Conservation (phyloP, 2,329 filamentous ascomycete genomes). For the Exophiala alcalophila region DNA sequence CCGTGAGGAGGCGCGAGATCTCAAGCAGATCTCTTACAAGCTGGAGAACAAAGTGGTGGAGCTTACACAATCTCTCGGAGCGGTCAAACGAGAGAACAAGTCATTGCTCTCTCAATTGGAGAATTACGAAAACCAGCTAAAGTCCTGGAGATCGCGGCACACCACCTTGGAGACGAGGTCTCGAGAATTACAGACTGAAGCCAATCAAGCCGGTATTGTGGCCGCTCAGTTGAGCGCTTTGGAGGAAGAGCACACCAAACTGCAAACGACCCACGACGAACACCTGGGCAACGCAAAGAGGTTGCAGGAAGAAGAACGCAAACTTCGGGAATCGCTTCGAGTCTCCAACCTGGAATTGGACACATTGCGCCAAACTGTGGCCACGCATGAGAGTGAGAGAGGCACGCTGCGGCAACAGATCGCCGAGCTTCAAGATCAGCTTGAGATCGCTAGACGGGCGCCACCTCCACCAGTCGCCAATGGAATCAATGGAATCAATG, state of each 20-base stretch:
- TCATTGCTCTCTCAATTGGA: conserved; percentile 81
- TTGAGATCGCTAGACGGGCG: conserved; percentile 79
- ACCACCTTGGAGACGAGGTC: conserved; percentile 84
- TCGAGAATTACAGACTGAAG: conserved; percentile 92
- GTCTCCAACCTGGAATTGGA: conserved; percentile 78
- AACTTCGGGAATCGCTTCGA: conserved; percentile 77
- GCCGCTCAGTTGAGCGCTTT: conserved; percentile 85
- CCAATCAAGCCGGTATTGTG: conserved; percentile 94
- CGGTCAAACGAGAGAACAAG: conserved; percentile 94
- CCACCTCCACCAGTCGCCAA: conserved; percentile 60
- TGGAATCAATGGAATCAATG: conserved; percentile 45
- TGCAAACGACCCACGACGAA: conserved; percentile 86
- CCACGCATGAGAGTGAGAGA: conserved; percentile 80
- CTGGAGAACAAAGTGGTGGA: conserved; percentile 99
- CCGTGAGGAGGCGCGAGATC: conserved; percentile 91
- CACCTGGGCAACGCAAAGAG: conserved; percentile 86
- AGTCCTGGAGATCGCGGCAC: conserved; percentile 90
- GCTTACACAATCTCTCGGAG: conserved; percentile 87
- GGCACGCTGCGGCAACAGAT: conserved; percentile 81
- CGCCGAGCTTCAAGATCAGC: conserved; percentile 83
- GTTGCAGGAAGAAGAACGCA: conserved; percentile 89
- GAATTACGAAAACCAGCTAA: conserved; percentile 93
- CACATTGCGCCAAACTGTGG: conserved; percentile 69
- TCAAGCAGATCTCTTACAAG: conserved; percentile 99
- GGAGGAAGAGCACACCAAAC: conserved; percentile 92